Conservation (phyloP, 2,329 filamentous ascomycete genomes). For the Lecanoromycetidae sp. region DNA sequence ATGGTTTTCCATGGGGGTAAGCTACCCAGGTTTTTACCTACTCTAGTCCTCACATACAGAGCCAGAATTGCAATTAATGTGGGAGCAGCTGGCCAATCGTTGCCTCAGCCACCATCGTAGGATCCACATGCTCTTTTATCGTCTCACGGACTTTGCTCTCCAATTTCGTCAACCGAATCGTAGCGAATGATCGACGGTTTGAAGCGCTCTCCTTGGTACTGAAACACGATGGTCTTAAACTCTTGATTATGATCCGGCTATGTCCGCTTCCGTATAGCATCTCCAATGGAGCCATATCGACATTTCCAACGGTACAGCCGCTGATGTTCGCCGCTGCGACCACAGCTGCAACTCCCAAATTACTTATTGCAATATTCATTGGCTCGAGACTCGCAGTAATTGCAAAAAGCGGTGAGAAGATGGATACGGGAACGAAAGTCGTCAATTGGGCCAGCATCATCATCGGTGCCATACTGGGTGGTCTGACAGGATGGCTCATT, state of each 20-base stretch:
- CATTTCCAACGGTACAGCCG: conserved; percentile 76
- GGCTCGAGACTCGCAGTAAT: conserved; percentile 71
- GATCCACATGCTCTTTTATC: conserved; percentile 68
- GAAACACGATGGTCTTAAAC: conserved; percentile 76
- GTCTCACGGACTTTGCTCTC: conserved; percentile 68
- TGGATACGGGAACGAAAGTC: conserved; percentile 64
- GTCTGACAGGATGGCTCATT: conserved; percentile 70
- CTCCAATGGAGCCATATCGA: conserved; percentile 87
- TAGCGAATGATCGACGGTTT: conserved; percentile 75
- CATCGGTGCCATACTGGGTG: conserved; percentile 57
- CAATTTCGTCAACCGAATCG: conserved; percentile 64
- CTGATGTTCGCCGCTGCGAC: conserved; percentile 69
- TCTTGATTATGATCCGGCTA: conserved; percentile 81
- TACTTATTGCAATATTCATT: conserved; percentile 87
- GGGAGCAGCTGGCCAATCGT: conserved; percentile 68
- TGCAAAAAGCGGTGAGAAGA: conserved; percentile 70
- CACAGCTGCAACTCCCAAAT: conserved; percentile 67
- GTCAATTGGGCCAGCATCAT: conserved; percentile 76
- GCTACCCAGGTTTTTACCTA: conserved; percentile 28
- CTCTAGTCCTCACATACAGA: conserved; percentile 39
- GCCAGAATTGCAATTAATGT: background rate
- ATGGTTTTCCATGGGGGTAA: conserved; percentile 60
- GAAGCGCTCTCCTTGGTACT: conserved; percentile 77
- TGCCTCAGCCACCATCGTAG: conserved; percentile 63
- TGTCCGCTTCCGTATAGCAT: conserved; percentile 88